Evolutionary conservation across 192 early-diverging fungal species (phyloP), one percentile per base, ranked within the genome.

Genomic region (Podila clonocystis): DNA sequence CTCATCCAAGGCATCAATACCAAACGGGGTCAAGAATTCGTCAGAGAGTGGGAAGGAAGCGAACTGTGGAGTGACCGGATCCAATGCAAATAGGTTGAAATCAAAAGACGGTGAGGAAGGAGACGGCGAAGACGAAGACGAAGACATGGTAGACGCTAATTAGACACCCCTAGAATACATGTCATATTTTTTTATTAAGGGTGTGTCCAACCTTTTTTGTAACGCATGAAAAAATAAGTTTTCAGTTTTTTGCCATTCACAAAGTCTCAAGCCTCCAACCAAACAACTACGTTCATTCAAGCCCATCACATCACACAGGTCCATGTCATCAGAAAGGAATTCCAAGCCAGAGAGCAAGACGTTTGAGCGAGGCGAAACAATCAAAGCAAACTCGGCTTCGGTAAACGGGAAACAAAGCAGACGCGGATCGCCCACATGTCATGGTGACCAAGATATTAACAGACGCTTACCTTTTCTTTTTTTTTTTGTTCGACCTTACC

Each of bases 81-180:
- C 15, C 41, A 15, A 3, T 15, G 0, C 41, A 45, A 45, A 0
- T 12, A 45, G 41, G 13, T 12, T 34, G 4, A 45, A 38, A 17
- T 22, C 58, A 1, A 68, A 58, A 26, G 38, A 45, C 12, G 58
- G 57, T 13, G 36, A 68, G 17, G 74, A 76, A 7, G 69, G 57
- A 5, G 75, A 77, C 22, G 67, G 68, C 4, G 75, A 71, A 5
- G 70, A 72, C 9, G 70, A 72, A 5, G 76, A 79, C 50, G 67
- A 77, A 36, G 75, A 77, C 50, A 77, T 77, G 75, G 28, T 50
- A 1, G 75, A 77, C 60, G 68, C 50, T 26, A 13, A 30, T n/a
- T 41, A 24, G 33, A 34, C 12, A 9, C 3, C 33, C 2, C 3
- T 36, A 36, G 22, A 11, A 24, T 19, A 65, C 38, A 41, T 41